Evolutionary conservation across 108 stramenopile species (phyloP), one percentile per base, ranked within the genome.

Genomic region (Pseudonitzschia delicatissima): DNA sequence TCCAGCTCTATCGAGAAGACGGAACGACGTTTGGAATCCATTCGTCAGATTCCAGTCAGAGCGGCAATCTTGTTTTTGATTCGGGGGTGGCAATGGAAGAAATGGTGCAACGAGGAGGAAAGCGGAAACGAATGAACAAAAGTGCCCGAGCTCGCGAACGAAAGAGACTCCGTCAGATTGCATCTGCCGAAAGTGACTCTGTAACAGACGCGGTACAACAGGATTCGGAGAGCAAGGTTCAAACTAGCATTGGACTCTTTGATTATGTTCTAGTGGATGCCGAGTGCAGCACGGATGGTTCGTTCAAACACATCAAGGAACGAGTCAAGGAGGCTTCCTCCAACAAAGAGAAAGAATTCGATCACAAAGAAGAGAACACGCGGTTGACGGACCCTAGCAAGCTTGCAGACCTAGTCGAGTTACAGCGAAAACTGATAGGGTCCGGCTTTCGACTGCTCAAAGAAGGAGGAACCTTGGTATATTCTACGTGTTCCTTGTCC

Each of bases 221-320:
- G 12, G 34, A 9, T 62, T 21, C 18, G 5, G n/a, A 13, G 27
- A 29, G 23, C n/a, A 31, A 57, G 3, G 66, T 31, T 51, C 12
- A 45, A 23, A 25, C 25, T n/a, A 42, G 20, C 21, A 50, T 82
- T 0, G 27, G 48, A 28, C 61, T 53, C 12, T 97, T 91, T 74
- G 93, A 97, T 71, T 73, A 77, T 42, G 93, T 97, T 2, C 73
- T 97, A 25, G 95, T 97, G 8, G 96, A 97, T 80, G 96, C 93
- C 9, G 95, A 97, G 77, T 97, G 97, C 72, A 90, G 87, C 39
- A 93, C 94, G 12, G 95, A 97, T 76, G 95, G 94, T n/a, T 91
- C 93, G 1, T 45, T 94, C 17, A 77, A 79, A 29, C 94, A 92
- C 60, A 50, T 91, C 21, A 68, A 75, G 17, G 67, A 81, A 66